These are phyloP conservation scores for Komagataella populi DNA, from an alignment of 805 yeast species.

Conservation along the genomic window DNA sequence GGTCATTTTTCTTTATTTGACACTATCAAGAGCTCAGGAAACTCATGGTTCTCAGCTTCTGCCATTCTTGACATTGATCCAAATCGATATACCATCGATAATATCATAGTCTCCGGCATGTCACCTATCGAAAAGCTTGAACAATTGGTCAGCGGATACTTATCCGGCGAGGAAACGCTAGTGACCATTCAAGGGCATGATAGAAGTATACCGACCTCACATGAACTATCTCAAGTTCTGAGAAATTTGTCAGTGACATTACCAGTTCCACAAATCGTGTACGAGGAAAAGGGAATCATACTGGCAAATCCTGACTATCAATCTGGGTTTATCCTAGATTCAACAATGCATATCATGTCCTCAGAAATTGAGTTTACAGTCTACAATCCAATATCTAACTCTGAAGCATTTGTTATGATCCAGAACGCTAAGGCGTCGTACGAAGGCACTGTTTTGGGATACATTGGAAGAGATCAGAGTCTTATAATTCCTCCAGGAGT, in stretches of 20 bases:
- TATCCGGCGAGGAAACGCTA: constrained; percentile 23
- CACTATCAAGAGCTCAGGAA: constrained; percentile 10
- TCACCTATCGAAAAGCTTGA: constrained; percentile 13
- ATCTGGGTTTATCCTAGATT: constrained; percentile 29
- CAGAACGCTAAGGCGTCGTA: constrained; percentile 33
- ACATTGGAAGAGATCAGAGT: constrained; percentile 24
- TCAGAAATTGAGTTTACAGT: constrained; percentile 41
- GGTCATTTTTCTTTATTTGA: constrained; percentile 15
- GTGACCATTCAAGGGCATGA: constrained; percentile 16
- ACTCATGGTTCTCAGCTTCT: constrained; percentile 10
- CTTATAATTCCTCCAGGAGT: constrained; percentile 38
- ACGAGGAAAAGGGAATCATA: neutral
- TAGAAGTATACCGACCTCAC: constrained; percentile 11
- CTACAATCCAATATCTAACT: constrained; percentile 38
- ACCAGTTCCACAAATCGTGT: constrained; percentile 12
- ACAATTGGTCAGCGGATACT: constrained; percentile 20
- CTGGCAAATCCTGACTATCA: constrained; percentile 3
- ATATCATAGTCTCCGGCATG: constrained; percentile 3
- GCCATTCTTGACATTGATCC: constrained; percentile 8
- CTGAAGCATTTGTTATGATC: constrained; percentile 26
- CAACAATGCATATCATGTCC: constrained; percentile 39
- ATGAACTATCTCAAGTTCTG: constrained; percentile 12
- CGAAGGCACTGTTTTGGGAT: constrained; percentile 32
- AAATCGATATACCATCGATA: constrained; percentile 5
- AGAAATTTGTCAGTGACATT: constrained; percentile 14